These are phyloP conservation scores for Raphanus sativus DNA, from an alignment of 345 rosid species.

Conservation along the genomic window DNA sequence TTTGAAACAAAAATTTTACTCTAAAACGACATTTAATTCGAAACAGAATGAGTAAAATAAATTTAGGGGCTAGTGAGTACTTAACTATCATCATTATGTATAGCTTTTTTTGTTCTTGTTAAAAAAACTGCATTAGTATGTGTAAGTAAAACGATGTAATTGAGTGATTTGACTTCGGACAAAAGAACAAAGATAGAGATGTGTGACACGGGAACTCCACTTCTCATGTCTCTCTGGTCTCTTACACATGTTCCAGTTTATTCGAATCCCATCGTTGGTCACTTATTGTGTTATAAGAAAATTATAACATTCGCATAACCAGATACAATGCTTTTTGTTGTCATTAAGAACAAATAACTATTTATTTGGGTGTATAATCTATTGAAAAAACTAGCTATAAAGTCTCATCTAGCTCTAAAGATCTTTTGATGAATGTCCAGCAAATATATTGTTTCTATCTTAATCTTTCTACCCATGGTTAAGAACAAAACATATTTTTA, in stretches of 20 bases:
- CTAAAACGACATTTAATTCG: too few relatives aligned
- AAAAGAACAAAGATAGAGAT: conserved; percentile 28
- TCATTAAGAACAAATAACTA: not conserved
- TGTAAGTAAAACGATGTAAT: not conserved
- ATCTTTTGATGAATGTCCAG: not conserved
- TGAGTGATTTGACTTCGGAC: conserved; percentile 37
- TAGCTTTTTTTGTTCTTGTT: not conserved
- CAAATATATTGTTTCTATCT: not conserved
- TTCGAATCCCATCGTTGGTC: conserved; percentile 27
- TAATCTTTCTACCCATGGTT: not conserved
- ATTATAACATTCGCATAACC: conserved; percentile 18
- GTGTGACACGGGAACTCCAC: conserved; percentile 28
- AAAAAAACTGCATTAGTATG: not conserved
- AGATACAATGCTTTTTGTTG: not conserved
- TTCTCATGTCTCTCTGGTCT: conserved; percentile 25
- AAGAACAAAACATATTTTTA: not conserved
- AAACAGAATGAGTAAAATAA: too few relatives aligned
- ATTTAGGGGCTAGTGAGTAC: not conserved
- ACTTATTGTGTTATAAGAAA: conserved; percentile 1
- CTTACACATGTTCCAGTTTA: conserved; percentile 24
- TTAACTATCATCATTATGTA: conserved; percentile 1
- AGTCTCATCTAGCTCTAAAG: not conserved
- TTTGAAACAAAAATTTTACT: too few relatives aligned
- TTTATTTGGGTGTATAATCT: not conserved
- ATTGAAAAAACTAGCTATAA: not conserved